A percentile compares a stretch with the other conserved stretches of the same genome.
Evolutionary conservation across 176 grass and related monocot genomes (phyloP).

Genomic region (Rhynchospora breviuscula): DNA sequence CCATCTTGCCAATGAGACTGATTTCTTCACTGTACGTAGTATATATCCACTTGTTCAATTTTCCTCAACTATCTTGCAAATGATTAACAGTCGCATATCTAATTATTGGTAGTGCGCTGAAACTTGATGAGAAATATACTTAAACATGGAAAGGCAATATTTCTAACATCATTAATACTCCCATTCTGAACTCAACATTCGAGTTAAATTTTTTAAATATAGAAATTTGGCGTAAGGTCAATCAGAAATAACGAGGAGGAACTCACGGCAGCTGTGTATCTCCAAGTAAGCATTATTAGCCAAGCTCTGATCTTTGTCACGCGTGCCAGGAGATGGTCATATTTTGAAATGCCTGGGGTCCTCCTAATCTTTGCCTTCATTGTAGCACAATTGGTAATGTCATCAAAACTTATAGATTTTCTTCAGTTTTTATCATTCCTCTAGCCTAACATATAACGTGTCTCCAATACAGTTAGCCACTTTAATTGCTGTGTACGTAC

Average conservation of each 20-base stretch:
- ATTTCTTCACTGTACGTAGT: conserved; percentile 54
- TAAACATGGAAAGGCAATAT: background rate
- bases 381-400: conserved; percentile 45
- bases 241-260: conserved; percentile 49
- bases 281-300: conserved; percentile 45
- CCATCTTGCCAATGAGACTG: conserved; percentile 36
- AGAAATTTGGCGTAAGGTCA: conserved; percentile 48
- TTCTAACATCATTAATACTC: background rate
- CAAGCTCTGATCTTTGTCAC: conserved; percentile 47
- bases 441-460: background rate
- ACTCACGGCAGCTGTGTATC: conserved; percentile 31
- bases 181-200: background rate
- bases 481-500: conserved; percentile 52
- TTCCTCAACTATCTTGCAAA: background rate
- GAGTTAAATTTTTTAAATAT: conserved; percentile 3
- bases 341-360: conserved; percentile 41
- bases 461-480: conserved; percentile 38
- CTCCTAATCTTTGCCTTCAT: conserved; percentile 58
- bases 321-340: conserved; percentile 49
- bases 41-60: background rate
- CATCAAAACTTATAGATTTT: background rate
- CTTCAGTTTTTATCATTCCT: background rate
- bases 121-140: background rate
- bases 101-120: background rate
- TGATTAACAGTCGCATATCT: background rate